Evolutionary conservation across 2,329 filamentous ascomycete genomes (phyloP), one percentile per base, ranked within the genome.

Genomic region (Trichophyton verrucosum): DNA sequence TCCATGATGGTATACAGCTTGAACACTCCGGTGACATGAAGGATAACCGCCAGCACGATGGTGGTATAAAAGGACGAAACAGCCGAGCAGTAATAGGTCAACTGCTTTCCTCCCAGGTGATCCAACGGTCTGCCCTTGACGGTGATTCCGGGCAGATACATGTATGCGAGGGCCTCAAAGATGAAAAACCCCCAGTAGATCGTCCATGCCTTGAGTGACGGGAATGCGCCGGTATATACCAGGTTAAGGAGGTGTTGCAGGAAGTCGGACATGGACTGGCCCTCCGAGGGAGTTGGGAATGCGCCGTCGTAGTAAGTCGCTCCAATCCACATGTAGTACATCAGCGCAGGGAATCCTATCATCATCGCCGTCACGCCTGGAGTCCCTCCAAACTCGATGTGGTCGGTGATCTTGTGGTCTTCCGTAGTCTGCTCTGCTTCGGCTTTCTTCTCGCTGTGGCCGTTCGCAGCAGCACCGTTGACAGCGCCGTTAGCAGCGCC

Each of bases 271-370:
- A 83, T 83, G 66, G 80, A 85, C 78, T 95, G 81, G 47, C 82
- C 87, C 49, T 82, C 72, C 1, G 77, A 76, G 1, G 84, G 88
- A 49, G 78, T 76, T 15, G 94, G 94, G 58, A 95, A 80, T 65
- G 88, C 85, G 67, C 92, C 92, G 71, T 90, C 79, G 76, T 96
- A 99, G 77, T 92, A 96, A 57, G 86, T 91, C 38, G 92, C 88
- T 58, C 94, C 94, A 74, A 95, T 86, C 91, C 91, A 97, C 91
- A 99, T 96, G 78, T 96, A 97, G 82, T 89, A 96, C 92, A 97
- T 97, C 68, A 99, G 82, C 42, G 86, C 64, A n/a, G 94, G 94
- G 75, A 97, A 99, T 53, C 87, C 84, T 64, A 91, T 81, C 90
- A 97, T 97, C 83, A 96, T 91, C 66, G 82, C 78, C 15, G 82